Evolutionary conservation across 2,329 filamentous ascomycete species (phyloP).

Genomic region (Penicillium sp.): DNA sequence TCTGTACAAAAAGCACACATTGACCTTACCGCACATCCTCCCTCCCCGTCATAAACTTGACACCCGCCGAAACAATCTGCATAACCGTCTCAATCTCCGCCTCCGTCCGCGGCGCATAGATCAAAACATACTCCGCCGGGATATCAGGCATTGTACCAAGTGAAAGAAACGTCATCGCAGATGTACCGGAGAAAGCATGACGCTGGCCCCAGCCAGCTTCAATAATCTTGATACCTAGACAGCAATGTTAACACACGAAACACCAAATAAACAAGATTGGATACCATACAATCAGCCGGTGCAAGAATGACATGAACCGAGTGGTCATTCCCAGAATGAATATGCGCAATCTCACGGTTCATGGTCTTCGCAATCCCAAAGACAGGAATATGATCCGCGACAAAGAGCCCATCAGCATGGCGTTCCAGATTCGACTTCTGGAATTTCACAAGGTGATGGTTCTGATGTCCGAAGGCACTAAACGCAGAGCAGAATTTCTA

Average conservation of each 20-base stretch:
- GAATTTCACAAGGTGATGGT: conserved; percentile 30
- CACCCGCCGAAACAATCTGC: conserved; percentile 32
- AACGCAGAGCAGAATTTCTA: conserved; percentile 29
- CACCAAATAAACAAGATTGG: background rate
- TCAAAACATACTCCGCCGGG: conserved; percentile 31
- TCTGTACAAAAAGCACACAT: background rate
- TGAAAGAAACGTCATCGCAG: conserved; percentile 62
- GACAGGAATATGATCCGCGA: conserved; percentile 22
- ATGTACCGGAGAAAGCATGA: conserved; percentile 53
- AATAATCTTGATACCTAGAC: conserved; percentile 58
- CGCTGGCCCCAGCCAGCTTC: conserved; percentile 75
- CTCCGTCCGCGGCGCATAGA: conserved; percentile 37
- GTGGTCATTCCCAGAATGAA: conserved; percentile 68
- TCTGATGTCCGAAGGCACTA: conserved; percentile 22
- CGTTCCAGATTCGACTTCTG: conserved; percentile 25
- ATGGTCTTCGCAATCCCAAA: conserved; percentile 18
- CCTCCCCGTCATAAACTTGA: conserved; percentile 32
- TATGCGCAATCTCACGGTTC: conserved; percentile 74
- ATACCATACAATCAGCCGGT: conserved; percentile 63
- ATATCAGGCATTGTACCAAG: conserved; percentile 17
- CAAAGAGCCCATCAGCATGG: conserved; percentile 28
- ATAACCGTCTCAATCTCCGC: conserved; percentile 32
- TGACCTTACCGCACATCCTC: conserved; percentile 20
- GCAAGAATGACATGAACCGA: conserved; percentile 77
- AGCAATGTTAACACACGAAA: background rate